Evolutionary conservation across 2,329 filamentous ascomycete genomes (phyloP).

Genomic region (Fusarium nematophilum): DNA sequence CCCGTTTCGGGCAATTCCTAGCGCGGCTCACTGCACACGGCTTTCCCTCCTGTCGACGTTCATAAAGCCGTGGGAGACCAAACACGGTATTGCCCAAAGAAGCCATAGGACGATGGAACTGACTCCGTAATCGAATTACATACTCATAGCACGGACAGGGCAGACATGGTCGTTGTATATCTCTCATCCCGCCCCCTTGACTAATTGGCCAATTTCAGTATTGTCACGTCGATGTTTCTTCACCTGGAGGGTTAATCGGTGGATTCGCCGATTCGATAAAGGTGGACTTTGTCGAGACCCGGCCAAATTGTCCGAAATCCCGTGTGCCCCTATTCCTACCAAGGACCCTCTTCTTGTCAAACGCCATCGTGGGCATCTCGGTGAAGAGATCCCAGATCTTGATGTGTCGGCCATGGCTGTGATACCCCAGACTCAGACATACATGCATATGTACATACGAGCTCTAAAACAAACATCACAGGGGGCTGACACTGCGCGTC

Average conservation of each 20-base stretch:
- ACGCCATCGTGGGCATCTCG: conserved; percentile 11
- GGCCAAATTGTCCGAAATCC: conserved; percentile 1
- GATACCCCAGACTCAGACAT: conserved; percentile 21
- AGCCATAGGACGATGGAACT: conserved; percentile 11
- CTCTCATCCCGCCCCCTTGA: conserved; percentile 18
- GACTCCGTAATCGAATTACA: conserved; percentile 35
- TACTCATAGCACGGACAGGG: conserved; percentile 21
- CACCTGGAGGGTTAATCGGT: conserved; percentile 1
- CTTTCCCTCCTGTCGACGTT: background rate
- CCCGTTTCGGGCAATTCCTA: conserved; percentile 32
- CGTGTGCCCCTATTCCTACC: background rate
- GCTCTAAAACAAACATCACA: background rate
- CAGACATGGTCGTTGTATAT: conserved; percentile 20
- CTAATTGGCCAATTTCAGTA: conserved; percentile 9
- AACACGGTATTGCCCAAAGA: conserved; percentile 21
- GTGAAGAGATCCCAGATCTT: conserved; percentile 25
- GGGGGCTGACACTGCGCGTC: conserved; percentile 20
- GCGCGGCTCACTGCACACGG: conserved; percentile 18
- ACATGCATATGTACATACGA: too few relatives aligned
- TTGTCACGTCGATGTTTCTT: conserved; percentile 6
- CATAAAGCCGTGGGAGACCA: background rate
- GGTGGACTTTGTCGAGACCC: background rate
- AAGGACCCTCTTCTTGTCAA: background rate
- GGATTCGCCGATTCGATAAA: background rate
- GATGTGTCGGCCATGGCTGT: conserved; percentile 13